phyloP scores from a whole-genome alignment of 1,139 yeast species.

The Scheffersomyces titani region DNA sequence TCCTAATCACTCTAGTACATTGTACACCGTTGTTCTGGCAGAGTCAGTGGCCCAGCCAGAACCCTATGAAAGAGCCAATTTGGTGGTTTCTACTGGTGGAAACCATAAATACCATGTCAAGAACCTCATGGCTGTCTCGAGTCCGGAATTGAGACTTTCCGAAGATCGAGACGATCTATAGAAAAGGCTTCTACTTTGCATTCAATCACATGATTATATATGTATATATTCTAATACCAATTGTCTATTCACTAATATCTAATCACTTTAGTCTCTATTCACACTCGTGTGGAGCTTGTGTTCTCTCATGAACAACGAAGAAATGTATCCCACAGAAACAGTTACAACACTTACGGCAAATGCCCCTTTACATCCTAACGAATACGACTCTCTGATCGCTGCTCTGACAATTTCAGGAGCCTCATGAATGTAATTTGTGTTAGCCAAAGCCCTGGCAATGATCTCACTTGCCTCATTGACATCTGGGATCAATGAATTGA shows the following conservation, averaged over 20 bases:
- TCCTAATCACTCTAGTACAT: constrained; percentile 20
- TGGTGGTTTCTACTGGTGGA: constrained; percentile 39
- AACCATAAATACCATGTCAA: constrained; percentile 45
- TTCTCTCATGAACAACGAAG: constrained; percentile 24
- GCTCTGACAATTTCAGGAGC: constrained; percentile 19
- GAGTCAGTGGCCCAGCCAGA: neutral
- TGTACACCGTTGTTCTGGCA: constrained; percentile 18
- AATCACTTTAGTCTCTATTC: constrained; percentile 28
- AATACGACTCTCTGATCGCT: constrained; percentile 21
- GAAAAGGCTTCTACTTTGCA: neutral
- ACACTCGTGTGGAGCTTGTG: constrained; percentile 38
- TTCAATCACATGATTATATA: neutral
- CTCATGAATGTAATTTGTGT: constrained; percentile 16
- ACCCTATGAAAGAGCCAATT: constrained; percentile 3
- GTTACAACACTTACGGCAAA: constrained; percentile 18
- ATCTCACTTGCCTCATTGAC: constrained; percentile 15
- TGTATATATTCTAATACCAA: neutral
- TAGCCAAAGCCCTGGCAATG: constrained; percentile 20
- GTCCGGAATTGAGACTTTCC: neutral
- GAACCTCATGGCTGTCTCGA: constrained; percentile 10
- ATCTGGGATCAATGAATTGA: constrained; percentile 24
- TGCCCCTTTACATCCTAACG: constrained; percentile 20
- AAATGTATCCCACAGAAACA: constrained; percentile 16
- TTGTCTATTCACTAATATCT: neutral
- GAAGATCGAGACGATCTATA: neutral